Conservation (phyloP, 768 basidiomycete genomes). For the Tubosaeta sp. region DNA sequence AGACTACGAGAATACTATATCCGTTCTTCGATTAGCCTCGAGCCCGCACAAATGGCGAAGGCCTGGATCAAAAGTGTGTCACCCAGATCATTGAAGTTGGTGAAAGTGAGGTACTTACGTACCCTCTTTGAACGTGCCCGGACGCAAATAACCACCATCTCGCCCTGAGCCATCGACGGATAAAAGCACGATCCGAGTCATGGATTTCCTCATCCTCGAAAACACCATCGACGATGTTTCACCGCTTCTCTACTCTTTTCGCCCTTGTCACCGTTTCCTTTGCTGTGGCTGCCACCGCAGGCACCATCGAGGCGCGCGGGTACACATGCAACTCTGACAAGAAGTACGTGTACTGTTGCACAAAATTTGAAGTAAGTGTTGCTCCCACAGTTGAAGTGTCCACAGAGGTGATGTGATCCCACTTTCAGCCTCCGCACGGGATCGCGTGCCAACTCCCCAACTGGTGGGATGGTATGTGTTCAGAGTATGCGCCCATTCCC, state of each 20-base stretch:
- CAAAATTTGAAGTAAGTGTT: not conserved
- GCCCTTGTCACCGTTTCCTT: not conserved
- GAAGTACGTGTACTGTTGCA: not conserved
- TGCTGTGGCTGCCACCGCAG: not conserved
- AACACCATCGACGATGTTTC: not conserved
- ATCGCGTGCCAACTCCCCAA: not conserved
- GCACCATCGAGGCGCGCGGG: not conserved
- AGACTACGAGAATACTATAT: too few relatives aligned
- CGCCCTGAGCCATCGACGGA: too few relatives aligned
- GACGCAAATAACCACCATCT: too few relatives aligned
- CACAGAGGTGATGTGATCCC: not conserved
- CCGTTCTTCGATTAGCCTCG: too few relatives aligned
- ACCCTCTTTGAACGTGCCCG: too few relatives aligned
- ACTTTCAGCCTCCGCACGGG: not conserved
- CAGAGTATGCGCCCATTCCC: not conserved
- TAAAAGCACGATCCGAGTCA: too few relatives aligned
- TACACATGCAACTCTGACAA: not conserved
- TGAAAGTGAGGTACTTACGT: too few relatives aligned
- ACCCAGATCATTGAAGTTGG: too few relatives aligned
- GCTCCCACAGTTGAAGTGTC: not conserved
- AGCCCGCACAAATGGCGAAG: too few relatives aligned
- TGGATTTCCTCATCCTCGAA: not conserved
- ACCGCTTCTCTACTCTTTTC: not conserved
- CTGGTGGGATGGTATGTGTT: not conserved
- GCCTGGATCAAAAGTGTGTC: too few relatives aligned